A percentile compares a stretch with the other conserved stretches of the same genome.
Evolutionary conservation across 75 land plant species (phyloP).

Genomic region (Sequoiadendron giganteum): DNA sequence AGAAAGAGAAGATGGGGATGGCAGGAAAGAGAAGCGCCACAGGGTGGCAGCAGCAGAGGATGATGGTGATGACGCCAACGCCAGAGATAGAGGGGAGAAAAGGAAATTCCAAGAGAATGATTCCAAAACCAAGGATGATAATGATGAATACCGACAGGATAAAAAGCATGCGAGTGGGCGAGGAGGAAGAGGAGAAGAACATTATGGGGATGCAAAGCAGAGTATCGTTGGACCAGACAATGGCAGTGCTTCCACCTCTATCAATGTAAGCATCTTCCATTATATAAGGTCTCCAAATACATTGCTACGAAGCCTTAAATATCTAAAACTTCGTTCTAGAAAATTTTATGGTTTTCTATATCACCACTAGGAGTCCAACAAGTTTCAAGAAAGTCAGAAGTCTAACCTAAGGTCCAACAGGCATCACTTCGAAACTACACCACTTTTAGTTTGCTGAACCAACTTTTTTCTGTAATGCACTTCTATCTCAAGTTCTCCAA

Average conservation of each 20-base stretch:
- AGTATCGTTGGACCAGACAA: not conserved
- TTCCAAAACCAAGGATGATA: not conserved
- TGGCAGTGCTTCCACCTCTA: not conserved
- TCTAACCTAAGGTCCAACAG: not conserved
- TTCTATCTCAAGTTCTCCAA: not conserved
- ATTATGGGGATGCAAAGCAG: not conserved
- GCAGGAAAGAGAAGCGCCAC: conserved; percentile 6
- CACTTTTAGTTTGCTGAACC: not conserved
- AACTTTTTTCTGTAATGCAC: not conserved
- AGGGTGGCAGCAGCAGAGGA: not conserved
- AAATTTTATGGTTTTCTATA: not conserved
- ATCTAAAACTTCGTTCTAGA: not conserved
- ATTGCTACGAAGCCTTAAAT: not conserved
- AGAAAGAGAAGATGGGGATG: not conserved
- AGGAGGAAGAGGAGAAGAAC: not conserved
- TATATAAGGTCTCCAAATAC: no score
- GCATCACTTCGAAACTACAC: not conserved
- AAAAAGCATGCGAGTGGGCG: not conserved
- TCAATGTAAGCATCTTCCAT: conserved; percentile 1
- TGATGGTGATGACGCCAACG: not conserved
- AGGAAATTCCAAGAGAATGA: not conserved
- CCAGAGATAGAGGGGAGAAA: not conserved
- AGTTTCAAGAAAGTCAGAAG: not conserved
- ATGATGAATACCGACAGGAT: not conserved
- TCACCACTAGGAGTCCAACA: not conserved